A percentile compares a stretch with the other conserved stretches of the same genome.
These are phyloP conservation scores for Falciphora oryzae DNA, from an alignment of 2,329 filamentous ascomycete genomes.

Conservation along the genomic window DNA sequence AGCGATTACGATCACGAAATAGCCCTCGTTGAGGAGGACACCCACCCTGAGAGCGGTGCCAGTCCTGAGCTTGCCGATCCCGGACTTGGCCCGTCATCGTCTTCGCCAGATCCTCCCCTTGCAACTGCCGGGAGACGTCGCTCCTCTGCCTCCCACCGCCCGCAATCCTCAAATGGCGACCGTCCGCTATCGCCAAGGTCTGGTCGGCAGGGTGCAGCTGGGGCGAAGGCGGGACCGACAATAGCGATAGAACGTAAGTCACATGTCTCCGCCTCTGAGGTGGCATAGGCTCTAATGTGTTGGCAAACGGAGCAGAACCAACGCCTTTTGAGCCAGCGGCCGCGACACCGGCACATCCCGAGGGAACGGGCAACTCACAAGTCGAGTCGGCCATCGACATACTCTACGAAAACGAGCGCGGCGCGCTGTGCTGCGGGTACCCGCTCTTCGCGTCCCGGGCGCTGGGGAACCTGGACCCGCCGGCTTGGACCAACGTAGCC, in stretches of 20 bases:
- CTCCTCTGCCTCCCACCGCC: background rate
- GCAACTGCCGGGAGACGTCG: background rate
- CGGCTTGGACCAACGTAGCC: conserved; percentile 74
- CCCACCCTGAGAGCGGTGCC: background rate
- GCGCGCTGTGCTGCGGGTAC: conserved; percentile 81
- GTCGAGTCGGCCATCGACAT: conserved; percentile 66
- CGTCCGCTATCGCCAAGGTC: background rate
- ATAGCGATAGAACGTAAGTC: conserved; percentile 10
- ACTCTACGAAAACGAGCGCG: conserved; percentile 92
- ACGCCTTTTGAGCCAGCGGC: conserved; percentile 8
- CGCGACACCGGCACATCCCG: background rate
- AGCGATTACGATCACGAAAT: conserved; percentile 68
- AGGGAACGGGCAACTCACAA: background rate
- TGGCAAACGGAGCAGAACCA: conserved; percentile 5
- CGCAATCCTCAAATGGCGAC: background rate
- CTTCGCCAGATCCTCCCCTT: background rate
- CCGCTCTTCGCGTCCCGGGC: conserved; percentile 85
- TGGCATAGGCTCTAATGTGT: background rate
- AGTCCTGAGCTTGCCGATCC: background rate
- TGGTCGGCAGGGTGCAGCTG: background rate
- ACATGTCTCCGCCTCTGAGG: background rate
- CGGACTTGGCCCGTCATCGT: background rate
- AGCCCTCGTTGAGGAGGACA: conserved; percentile 50
- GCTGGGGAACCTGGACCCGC: conserved; percentile 77
- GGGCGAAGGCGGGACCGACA: background rate